Evolutionary conservation across 2,329 filamentous ascomycete genomes (phyloP).

Genomic region (Daldinia eschscholtzii): DNA sequence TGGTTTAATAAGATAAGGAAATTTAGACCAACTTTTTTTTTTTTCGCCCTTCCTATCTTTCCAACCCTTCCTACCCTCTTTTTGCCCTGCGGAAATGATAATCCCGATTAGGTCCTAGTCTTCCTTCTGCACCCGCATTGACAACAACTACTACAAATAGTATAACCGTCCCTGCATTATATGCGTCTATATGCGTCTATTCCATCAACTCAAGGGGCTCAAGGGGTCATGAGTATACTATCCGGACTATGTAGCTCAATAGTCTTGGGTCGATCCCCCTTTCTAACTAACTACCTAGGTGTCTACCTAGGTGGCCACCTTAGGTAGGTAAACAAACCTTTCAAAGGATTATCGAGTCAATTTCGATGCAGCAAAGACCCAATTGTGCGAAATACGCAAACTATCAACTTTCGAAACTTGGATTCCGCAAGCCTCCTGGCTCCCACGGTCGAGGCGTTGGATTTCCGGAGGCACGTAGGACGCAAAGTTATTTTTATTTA

Average conservation of each 20-base stretch:
- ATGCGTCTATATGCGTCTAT: neutral
- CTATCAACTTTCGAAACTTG: constrained; percentile 5
- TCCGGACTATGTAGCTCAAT: neutral
- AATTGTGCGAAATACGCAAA: constrained; percentile 8
- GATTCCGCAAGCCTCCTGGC: constrained; percentile 3
- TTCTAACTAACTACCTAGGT: neutral
- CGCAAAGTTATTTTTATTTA: neutral
- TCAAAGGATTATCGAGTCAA: constrained; percentile 21
- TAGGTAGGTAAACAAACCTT: neutral
- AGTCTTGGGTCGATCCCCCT: neutral
- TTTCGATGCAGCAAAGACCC: constrained; percentile 1
- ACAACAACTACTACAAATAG: constrained; percentile 5
- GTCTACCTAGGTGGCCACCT: neutral
- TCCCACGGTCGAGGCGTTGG: neutral
- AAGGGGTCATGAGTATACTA: neutral
- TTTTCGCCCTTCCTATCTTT: neutral
- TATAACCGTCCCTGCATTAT: constrained; percentile 4
- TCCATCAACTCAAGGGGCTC: constrained; percentile 4
- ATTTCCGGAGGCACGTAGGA: neutral
- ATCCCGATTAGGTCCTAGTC: constrained; percentile 12
- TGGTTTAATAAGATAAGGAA: constrained; percentile 10
- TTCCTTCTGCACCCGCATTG: constrained; percentile 9
- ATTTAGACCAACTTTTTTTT: neutral
- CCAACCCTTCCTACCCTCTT: neutral
- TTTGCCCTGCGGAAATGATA: constrained; percentile 11